Conservation (phyloP, 192 early-diverging fungal genomes). For the Entomortierella beljakovae region DNA sequence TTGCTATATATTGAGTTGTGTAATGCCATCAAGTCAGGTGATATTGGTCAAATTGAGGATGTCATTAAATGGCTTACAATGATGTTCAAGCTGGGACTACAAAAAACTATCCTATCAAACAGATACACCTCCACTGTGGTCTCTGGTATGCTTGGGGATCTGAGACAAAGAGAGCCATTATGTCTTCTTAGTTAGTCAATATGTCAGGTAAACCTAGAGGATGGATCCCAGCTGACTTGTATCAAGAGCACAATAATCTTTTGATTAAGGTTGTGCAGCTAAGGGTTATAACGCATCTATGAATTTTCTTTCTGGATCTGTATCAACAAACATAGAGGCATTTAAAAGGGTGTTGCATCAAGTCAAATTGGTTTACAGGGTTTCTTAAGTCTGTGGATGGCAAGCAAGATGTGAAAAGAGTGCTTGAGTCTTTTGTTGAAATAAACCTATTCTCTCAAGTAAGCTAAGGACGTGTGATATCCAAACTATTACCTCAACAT, state of each 20-base stretch:
- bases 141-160: neutral
- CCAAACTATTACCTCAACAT: too few species aligned
- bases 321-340: slow-evolving; percentile 11
- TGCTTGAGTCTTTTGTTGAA: neutral
- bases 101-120: slow-evolving; percentile 22
- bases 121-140: slow-evolving; percentile 1
- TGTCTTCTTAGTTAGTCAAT: slow-evolving; percentile 17
- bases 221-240: slow-evolving; percentile 20
- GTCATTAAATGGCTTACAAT: slow-evolving; percentile 7
- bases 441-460: neutral
- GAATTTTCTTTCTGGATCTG: neutral
- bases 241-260: slow-evolving; percentile 12
- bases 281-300: slow-evolving; percentile 10
- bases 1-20: slow-evolving; percentile 15
- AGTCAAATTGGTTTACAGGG: neutral
- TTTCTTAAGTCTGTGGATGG: neutral
- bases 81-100: slow-evolving; percentile 6
- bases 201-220: neutral
- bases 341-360: neutral
- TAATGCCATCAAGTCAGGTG: slow-evolving; percentile 20
- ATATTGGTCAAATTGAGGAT: slow-evolving; percentile 15
- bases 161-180: slow-evolving; percentile 4
- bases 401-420: neutral
- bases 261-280: slow-evolving; percentile 4
- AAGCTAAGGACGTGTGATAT: neutral